Base-by-base conservation (phyloP, 202 grass and related monocot species). In the Brachypodium distachyon region DNA sequence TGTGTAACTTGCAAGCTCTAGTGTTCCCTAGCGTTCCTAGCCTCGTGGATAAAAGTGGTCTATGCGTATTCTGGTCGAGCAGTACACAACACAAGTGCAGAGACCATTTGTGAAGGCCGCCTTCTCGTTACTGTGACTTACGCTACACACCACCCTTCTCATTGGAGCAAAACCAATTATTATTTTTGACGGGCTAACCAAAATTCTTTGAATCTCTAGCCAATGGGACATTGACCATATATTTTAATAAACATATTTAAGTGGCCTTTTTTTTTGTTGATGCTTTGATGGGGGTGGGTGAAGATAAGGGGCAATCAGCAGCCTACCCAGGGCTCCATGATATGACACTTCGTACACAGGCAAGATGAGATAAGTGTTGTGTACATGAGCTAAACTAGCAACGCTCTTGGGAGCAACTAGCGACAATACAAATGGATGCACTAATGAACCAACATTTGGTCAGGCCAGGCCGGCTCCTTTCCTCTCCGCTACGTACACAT, bases 261-360 rank as follows among this genome's bases (percentile, higher is more conserved):
- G 25, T 1, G 14, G 3, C 23, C 40, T 33, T 27, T 39, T 48
- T 50, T 67, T 18, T 22, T 68, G n/a, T n/a, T n/a, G n/a, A n/a
- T n/a, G 1, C 42, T 78, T 65, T 78, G 7, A 53, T 83, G 50
- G 49, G 79, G 40, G 67, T 60, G 41, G 57, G 67, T 67, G 79
- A 49, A 53, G 49, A 79, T 79, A 74, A 79, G 60, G 26, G 13
- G 53, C 61, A 87, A 83, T 62, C 61, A 75, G 12, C 52, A 75
- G 43, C 43, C 76, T 74, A 63, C 74, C 80, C 47, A 79, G 34
- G 18, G 16, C 36, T n/a, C 52, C 29, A 68, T 38, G 61, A 69
- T 47, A 63, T 79, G 86, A 76, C 75, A 84, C 73, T 84, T 87
- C 67, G 53, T 79, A 50, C 22, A 50, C 12, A 34, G 31, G 57